Conservation (phyloP, 768 basidiomycete genomes). For the Trametes meyenii region DNA sequence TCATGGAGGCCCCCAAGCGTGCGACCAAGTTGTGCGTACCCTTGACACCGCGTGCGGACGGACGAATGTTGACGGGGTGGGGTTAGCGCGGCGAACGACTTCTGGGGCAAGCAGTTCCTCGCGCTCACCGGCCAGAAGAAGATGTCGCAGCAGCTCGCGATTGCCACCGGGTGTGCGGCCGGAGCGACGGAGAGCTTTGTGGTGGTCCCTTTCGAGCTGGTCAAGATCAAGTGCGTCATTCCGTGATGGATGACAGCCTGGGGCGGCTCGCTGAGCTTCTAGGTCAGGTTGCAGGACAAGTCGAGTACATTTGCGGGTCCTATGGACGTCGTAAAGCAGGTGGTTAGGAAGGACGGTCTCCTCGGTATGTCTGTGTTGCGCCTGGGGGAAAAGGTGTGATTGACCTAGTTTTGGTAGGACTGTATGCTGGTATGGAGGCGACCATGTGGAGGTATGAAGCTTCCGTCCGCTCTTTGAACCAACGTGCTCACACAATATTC, state of each 20-base stretch:
- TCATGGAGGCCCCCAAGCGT: constrained; percentile 97
- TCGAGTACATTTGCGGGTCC: constrained; percentile 88
- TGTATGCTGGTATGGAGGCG: constrained; percentile 95
- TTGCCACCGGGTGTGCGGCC: constrained; percentile 89
- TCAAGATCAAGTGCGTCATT: constrained; percentile 73
- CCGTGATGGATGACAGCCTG: background rate
- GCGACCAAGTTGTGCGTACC: constrained; percentile 87
- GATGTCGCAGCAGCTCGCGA: constrained; percentile 88
- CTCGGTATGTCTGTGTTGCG: constrained; percentile 48
- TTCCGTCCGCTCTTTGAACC: background rate
- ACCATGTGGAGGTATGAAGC: constrained; percentile 90
- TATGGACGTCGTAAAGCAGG: constrained; percentile 83
- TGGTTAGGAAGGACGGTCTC: constrained; percentile 76
- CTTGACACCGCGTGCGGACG: background rate
- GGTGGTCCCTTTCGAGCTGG: constrained; percentile 95
- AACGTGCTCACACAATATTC: background rate
- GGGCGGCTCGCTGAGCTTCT: background rate
- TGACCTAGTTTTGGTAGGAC: constrained; percentile 19
- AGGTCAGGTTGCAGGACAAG: constrained; percentile 84
- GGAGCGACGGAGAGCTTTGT: constrained; percentile 96
- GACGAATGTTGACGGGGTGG: background rate
- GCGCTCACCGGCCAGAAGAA: constrained; percentile 65
- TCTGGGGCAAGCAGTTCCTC: constrained; percentile 88
- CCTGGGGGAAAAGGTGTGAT: background rate
- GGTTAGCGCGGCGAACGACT: constrained; percentile 82